Conservation (phyloP, 495 filamentous ascomycete species). For the Penicillium waksmanii region DNA sequence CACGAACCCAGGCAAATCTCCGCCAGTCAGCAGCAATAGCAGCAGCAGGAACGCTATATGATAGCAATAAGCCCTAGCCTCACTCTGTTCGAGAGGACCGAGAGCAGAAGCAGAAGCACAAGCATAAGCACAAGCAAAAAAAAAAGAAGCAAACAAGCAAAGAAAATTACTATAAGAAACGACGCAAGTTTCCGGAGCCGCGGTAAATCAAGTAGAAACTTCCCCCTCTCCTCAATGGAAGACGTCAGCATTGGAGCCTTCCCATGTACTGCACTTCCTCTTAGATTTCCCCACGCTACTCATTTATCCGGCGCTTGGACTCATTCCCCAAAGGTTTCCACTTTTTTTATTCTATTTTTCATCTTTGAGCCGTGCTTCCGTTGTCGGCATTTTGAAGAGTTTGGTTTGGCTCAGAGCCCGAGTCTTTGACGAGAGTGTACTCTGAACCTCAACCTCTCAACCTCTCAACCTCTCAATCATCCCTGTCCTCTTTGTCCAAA, state of each 20-base stretch:
- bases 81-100: neutral
- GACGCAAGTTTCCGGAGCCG: neutral
- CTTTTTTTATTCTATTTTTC: neutral
- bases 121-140: constrained; percentile 3
- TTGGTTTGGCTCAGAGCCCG: no score
- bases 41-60: neutral
- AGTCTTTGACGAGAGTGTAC: no score
- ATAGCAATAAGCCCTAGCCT: constrained; percentile 1
- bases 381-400: neutral
- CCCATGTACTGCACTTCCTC: neutral
- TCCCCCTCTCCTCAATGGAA: neutral
- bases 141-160: neutral
- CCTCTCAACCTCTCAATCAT: no score
- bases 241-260: neutral
- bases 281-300: neutral
- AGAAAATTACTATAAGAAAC: neutral
- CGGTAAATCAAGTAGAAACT: neutral
- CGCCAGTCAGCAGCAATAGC: constrained; percentile 1
- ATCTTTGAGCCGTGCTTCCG: neutral
- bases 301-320: neutral
- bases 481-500: neutral
- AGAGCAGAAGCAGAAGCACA: neutral
- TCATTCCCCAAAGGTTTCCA: neutral
- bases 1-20: neutral
- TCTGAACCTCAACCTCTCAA: no score